Base-by-base conservation (phyloP, 2,329 filamentous ascomycete genomes). In the Calonectria leucothoes region DNA sequence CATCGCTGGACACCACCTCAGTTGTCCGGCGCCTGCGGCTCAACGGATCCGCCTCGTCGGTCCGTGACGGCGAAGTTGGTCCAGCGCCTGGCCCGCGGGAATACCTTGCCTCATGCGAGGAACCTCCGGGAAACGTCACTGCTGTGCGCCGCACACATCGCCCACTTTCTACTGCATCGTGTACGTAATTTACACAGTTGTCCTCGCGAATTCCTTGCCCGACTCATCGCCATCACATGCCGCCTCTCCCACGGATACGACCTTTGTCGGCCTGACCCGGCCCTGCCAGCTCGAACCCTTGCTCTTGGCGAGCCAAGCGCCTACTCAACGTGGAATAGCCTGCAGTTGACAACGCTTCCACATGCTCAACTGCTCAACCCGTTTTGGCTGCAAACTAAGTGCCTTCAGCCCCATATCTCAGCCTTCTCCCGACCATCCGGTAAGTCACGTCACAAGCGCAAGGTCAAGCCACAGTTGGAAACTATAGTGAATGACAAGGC, bases 401-500 rank as follows among this genome's bases (percentile, higher is more conserved):
- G 29, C 42, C 31, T 20, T 6, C 33, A 35, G 25, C 63, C 31
- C 42, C 29, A 49, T 59, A 23, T 70, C 35, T 17, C 65, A 23
- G 37, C 39, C 51, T 51, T 66, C 25, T 27, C 64, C 68, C 64
- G 29, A 29, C 31, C 20, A 31, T 49, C 39, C 15, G 48, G 49
- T 25, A 23, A 52, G 20, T 45, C 23, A n/a, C 15, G 25, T 52
- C 23, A 17, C 27, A 12, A 49, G 25, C 23, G 39, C 27, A 51
- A 51, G 29, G 55, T 65, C 29, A 52, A 51, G 42, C n/a, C 35
- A 69, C 31, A 49, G 39, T 35, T 37, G 29, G 17, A 68, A 72
- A 59, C 23, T 12, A 59, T 61, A 74, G 68, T 64, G 72, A 78
- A 75, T 68, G 69, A 74, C 77, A 63, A 78, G 77, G 78, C 78